Evolutionary conservation across 2,329 filamentous ascomycete genomes (phyloP), one percentile per base, ranked within the genome.

Genomic region (Bipolaris oryzae): DNA sequence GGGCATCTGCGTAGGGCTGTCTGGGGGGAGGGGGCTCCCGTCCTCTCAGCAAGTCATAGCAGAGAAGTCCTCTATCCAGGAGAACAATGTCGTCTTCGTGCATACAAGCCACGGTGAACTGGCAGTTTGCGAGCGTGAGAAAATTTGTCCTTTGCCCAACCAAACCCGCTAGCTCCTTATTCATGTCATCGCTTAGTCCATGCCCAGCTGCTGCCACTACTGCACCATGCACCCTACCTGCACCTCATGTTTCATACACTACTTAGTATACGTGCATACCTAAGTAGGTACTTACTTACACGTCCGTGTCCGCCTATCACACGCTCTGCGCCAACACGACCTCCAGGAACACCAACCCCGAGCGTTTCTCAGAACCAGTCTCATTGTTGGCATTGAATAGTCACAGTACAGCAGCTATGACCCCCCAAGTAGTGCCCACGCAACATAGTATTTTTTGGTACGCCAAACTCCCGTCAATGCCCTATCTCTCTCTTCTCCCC

Each of bases 41-140:
- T 52, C 35, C 43, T 31, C 55, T 35, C 44, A 37, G 55, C 64
- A 56, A 67, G 62, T 68, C 25, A 57, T 43, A 52, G 25, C 16
- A 15, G n/a, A 41, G 21, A 52, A 50, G 39, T 37, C 35, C 18
- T 21, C 18, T 28, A 23, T 43, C 37, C 39, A 34, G 35, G 7
- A 38, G 21, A 50, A 50, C 11, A n/a, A 45, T 20, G 16, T 38
- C 11, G 21, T 53, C 33, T 20, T 20, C 7, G 23, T 53, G 42
- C 13, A 53, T 46, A 42, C 49, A 50, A 35, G 41, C 34, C 18
- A 37, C 57, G 61, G 45, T 64, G 63, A 66, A 64, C 53, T 68
- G 63, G 65, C 61, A 64, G 42, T 60, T 54, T 39, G 44, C 50
- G 33, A 11, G 15, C 7, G 16, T 37, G n/a, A 18, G 20, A 21